Conservation (phyloP, 2,329 filamentous ascomycete species). For the Teratosphaeria pseudoeucalypti region DNA sequence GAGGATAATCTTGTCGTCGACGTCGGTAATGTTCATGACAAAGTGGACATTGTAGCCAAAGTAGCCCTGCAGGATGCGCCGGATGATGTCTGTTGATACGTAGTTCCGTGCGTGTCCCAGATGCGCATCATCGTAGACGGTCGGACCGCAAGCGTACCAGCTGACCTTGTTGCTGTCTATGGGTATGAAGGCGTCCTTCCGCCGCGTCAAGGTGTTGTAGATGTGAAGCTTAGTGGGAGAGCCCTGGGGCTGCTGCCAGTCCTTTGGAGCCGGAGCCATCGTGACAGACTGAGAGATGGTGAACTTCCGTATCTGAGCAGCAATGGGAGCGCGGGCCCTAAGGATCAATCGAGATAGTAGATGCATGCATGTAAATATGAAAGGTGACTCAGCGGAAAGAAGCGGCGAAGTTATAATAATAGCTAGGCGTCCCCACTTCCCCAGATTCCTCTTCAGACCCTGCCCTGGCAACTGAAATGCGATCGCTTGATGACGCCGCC, state of each 20-base stretch:
- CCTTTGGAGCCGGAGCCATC: not conserved
- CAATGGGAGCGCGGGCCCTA: not conserved
- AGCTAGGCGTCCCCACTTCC: not conserved
- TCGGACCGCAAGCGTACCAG: conserved; percentile 87
- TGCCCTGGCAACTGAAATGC: not conserved
- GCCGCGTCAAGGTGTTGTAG: conserved; percentile 69
- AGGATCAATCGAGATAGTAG: not conserved
- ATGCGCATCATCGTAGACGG: conserved; percentile 68
- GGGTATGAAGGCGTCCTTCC: conserved; percentile 64
- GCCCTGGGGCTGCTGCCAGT: not conserved
- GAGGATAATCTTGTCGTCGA: conserved; percentile 56
- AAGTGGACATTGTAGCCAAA: conserved; percentile 76
- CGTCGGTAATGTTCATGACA: conserved; percentile 86
- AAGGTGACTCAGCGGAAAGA: not conserved
- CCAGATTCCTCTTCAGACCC: not conserved
- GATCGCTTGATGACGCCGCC: too few relatives aligned
- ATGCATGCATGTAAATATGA: not conserved
- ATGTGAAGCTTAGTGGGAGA: conserved; percentile 51
- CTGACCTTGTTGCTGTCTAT: conserved; percentile 60
- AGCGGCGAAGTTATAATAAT: not conserved
- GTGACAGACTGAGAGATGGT: not conserved
- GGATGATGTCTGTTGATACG: conserved; percentile 79
- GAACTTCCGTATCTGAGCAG: not conserved
- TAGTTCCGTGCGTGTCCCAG: conserved; percentile 81
- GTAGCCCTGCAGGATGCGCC: conserved; percentile 71